Evolutionary conservation across 164 flowering plant species (phyloP).

Genomic region (Amborella trichopoda): DNA sequence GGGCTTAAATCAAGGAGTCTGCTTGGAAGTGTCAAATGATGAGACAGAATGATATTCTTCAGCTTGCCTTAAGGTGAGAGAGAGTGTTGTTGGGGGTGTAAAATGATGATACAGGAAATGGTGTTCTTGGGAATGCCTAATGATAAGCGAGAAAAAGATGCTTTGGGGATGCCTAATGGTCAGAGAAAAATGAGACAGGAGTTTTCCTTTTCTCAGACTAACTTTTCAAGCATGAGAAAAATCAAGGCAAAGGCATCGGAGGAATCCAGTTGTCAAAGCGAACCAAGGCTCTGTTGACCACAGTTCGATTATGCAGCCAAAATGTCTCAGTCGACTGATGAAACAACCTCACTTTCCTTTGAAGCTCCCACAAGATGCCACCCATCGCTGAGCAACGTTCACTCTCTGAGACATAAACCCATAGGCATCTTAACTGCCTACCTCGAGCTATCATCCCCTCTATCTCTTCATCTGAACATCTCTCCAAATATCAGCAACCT

Average conservation of each 20-base stretch:
- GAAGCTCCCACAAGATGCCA: constrained; percentile 91
- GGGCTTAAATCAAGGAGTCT: too few species aligned
- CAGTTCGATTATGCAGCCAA: constrained; percentile 81
- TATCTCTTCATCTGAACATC: constrained; percentile 48
- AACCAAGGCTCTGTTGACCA: constrained; percentile 60
- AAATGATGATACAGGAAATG: background rate
- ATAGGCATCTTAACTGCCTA: constrained; percentile 63
- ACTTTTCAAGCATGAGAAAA: background rate
- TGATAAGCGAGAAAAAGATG: too few species aligned
- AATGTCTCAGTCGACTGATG: constrained; percentile 91
- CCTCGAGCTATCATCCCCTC: constrained; percentile 64
- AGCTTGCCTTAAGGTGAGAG: too few species aligned
- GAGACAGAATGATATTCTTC: too few species aligned
- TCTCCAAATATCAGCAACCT: background rate
- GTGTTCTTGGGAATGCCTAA: background rate
- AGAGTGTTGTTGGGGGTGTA: too few species aligned
- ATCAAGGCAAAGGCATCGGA: constrained; percentile 76
- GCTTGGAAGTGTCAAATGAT: too few species aligned
- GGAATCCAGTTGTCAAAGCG: constrained; percentile 58
- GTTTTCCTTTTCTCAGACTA: background rate
- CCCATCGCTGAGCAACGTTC: constrained; percentile 64
- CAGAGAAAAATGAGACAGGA: background rate
- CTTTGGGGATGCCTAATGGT: too few species aligned
- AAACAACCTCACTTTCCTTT: constrained; percentile 71
- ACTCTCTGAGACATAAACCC: constrained; percentile 62